Evolutionary conservation across 2,329 filamentous ascomycete genomes (phyloP), one percentile per base, ranked within the genome.

Genomic region (Colletotrichum sp.): DNA sequence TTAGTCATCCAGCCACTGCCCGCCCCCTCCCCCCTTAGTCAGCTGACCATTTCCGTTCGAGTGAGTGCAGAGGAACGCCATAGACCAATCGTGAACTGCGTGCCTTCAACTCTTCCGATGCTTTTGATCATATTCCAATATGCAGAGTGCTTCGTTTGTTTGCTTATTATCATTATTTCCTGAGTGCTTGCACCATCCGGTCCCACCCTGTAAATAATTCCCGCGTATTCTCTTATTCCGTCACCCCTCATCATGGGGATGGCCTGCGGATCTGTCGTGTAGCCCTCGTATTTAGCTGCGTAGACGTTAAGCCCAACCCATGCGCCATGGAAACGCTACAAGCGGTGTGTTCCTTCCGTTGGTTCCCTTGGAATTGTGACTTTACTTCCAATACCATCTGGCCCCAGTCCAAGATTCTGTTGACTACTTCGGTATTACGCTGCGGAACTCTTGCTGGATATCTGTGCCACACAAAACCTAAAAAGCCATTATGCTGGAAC

Each of bases 401-500:
- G 18, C n/a, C 39, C 44, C 44, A 49, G 44, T 49, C 9, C 44
- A 21, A 49, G n/a, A 49, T 21, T 49, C 44, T 49, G 18, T 49
- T 49, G 44, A n/a, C 44, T 13, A n/a, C 44, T 21, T 21, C n/a
- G 9, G 6, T 49, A 21, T 24, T 28, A 57, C 18, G 52, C 24
- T 57, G 52, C 52, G 24, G 55, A 28, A 21, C 55, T 59, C 55
- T 26, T 59, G 59, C 59, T 30, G 12, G 59, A 9, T 34, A 30
- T 63, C 15, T 68, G 12, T n/a, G 26, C 16, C 10, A 36, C 6
- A 57, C 39, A n/a, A 44, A 44, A 44, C 39, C 18, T 18, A 13
- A 28, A 16, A 18, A n/a, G 28, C 44, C 69, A 24, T 59, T 28
- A 76, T 34, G 70, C 73, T 34, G 73, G 73, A 13, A 76, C 73